Conservation (phyloP, 805 yeast genomes). For the Wickerhamiella australiensis region DNA sequence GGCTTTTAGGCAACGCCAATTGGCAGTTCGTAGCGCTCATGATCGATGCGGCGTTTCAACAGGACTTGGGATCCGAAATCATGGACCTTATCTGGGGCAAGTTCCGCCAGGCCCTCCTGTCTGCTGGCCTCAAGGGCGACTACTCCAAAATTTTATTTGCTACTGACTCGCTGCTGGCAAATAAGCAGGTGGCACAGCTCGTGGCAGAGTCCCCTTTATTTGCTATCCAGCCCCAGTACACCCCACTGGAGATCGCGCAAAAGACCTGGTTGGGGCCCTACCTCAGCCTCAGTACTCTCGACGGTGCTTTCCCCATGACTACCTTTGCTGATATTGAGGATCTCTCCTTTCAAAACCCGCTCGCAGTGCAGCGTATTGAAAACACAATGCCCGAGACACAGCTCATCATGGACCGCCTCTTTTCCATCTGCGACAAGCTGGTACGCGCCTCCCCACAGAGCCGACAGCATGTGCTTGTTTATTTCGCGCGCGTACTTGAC, state of each 20-base stretch:
- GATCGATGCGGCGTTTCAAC: constrained; percentile 47
- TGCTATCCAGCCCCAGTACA: constrained; percentile 33
- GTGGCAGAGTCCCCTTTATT: constrained; percentile 49
- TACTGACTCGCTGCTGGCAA: constrained; percentile 42
- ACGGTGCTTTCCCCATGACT: constrained; percentile 37
- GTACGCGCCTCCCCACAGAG: constrained; percentile 61
- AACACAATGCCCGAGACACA: constrained; percentile 21
- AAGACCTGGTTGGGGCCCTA: constrained; percentile 67
- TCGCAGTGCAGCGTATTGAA: constrained; percentile 16
- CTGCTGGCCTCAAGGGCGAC: constrained; percentile 35
- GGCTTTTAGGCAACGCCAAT: constrained; percentile 15
- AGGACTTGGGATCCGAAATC: constrained; percentile 52
- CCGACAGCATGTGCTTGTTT: constrained; percentile 50
- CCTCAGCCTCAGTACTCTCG: constrained; percentile 61
- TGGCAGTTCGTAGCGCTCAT: constrained; percentile 45
- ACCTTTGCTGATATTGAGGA: constrained; percentile 32
- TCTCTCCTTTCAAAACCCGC: constrained; percentile 9
- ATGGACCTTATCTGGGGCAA: constrained; percentile 37
- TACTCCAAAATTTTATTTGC: constrained; percentile 36
- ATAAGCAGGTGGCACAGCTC: constrained; percentile 48
- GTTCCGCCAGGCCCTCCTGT: constrained; percentile 27
- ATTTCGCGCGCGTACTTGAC: constrained; percentile 64
- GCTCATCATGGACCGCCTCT: constrained; percentile 35
- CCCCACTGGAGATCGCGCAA: constrained; percentile 45
- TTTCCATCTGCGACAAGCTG: constrained; percentile 57